Conservation (phyloP, 2,329 filamentous ascomycete species). For the Thielaviopsis euricoi region DNA sequence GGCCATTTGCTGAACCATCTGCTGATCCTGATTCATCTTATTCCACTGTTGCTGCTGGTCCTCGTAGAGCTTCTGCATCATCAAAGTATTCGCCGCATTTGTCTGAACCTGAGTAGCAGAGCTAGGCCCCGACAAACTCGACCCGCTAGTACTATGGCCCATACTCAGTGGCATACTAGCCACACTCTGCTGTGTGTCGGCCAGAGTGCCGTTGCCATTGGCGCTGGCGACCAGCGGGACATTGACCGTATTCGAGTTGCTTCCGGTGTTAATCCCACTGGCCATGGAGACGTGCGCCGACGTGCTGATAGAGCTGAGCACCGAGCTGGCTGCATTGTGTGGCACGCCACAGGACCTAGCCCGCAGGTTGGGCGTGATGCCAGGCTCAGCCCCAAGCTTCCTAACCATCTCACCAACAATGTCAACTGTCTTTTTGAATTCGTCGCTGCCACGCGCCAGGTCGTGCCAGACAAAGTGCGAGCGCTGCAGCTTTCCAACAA, state of each 20-base stretch:
- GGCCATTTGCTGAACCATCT: background rate
- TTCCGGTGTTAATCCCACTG: background rate
- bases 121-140: background rate
- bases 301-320: background rate
- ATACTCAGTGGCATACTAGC: background rate
- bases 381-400: background rate
- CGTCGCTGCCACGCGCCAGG: background rate
- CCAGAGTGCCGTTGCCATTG: background rate
- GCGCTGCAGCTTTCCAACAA: background rate
- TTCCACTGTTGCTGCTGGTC: background rate
- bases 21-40: background rate
- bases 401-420: slow-evolving; percentile 6
- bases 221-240: too few relatives aligned
- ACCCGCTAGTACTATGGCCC: background rate
- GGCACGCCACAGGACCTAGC: background rate
- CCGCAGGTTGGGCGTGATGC: background rate
- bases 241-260: background rate
- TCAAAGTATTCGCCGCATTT: background rate
- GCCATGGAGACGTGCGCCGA: background rate
- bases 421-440: slow-evolving; percentile 4
- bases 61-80: background rate
- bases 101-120: background rate
- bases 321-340: background rate
- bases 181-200: background rate
- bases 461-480: slow-evolving; percentile 6